These are phyloP conservation scores for Rickenella mellea DNA, from an alignment of 768 basidiomycete species.

Conservation along the genomic window DNA sequence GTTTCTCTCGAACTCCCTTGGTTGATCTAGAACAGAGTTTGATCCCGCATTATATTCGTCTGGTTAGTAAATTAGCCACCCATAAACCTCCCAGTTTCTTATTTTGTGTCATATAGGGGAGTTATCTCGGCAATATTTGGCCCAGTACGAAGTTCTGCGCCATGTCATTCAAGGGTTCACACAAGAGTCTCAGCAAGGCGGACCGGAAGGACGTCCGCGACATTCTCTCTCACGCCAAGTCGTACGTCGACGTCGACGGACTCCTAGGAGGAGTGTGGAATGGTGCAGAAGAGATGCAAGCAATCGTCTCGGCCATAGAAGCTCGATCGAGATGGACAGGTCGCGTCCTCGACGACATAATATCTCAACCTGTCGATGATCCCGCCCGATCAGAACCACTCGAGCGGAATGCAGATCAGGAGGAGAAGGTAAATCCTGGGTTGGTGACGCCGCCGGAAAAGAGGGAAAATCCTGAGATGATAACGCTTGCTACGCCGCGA, in stretches of 20 bases:
- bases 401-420: background rate
- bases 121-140: conserved; percentile 74
- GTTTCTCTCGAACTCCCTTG: conserved; percentile 66
- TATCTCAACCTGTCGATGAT: background rate
- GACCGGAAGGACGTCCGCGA: conserved; percentile 49
- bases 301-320: conserved; percentile 45
- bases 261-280: conserved; percentile 41
- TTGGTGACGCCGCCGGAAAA: conserved; percentile 9
- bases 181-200: conserved; percentile 44
- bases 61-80: conserved; percentile 38
- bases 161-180: conserved; percentile 67
- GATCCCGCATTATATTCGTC: conserved; percentile 61
- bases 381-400: background rate
- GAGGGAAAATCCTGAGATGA: conserved; percentile 12
- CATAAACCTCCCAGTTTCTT: background rate
- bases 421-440: background rate
- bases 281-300: conserved; percentile 52
- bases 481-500: conserved; percentile 8
- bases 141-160: conserved; percentile 83
- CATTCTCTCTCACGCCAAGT: conserved; percentile 49
- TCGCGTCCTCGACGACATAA: background rate
- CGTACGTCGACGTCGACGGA: conserved; percentile 43
- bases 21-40: conserved; percentile 60
- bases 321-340: conserved; percentile 10
- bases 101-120: conserved; percentile 33